Conservation (phyloP, 768 basidiomycete species). For the Mycena vitilis region DNA sequence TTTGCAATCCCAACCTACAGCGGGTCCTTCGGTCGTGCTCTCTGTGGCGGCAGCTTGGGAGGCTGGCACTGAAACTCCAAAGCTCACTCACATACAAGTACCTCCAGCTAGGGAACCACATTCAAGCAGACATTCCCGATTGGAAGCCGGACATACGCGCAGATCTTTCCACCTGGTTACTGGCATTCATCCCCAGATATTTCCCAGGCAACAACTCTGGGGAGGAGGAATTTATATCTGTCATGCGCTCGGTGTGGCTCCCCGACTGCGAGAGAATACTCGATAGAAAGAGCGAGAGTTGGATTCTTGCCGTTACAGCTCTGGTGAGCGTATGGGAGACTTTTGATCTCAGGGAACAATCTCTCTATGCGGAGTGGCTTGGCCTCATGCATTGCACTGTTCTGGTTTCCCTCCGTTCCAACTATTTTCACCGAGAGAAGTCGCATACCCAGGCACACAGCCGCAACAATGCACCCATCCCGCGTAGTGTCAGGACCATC, state of each 20-base stretch:
- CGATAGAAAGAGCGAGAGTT: not conserved
- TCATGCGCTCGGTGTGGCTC: slow-evolving; percentile 6
- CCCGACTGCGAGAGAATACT: not conserved
- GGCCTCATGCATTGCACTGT: not conserved
- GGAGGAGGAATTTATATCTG: not conserved
- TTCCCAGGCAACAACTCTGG: no score
- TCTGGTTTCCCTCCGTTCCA: not conserved
- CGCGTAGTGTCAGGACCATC: not conserved
- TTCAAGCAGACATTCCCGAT: not conserved
- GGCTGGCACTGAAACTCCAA: not conserved
- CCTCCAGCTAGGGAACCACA: not conserved
- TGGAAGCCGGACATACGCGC: not conserved
- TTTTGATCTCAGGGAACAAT: no score
- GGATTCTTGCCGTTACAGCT: not conserved
- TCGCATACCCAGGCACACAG: no score
- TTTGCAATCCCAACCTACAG: not conserved
- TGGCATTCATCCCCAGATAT: not conserved
- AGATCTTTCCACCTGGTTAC: slow-evolving; percentile 3
- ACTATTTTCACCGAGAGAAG: not conserved
- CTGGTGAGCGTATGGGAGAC: not conserved
- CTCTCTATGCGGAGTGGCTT: not conserved
- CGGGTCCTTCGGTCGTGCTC: not conserved
- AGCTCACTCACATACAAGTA: not conserved
- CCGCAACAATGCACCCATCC: no score
- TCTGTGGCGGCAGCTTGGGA: not conserved